Evolutionary conservation across 192 early-diverging fungal species (phyloP), one percentile per base, ranked within the genome.

Genomic region (Mortierella antarctica): DNA sequence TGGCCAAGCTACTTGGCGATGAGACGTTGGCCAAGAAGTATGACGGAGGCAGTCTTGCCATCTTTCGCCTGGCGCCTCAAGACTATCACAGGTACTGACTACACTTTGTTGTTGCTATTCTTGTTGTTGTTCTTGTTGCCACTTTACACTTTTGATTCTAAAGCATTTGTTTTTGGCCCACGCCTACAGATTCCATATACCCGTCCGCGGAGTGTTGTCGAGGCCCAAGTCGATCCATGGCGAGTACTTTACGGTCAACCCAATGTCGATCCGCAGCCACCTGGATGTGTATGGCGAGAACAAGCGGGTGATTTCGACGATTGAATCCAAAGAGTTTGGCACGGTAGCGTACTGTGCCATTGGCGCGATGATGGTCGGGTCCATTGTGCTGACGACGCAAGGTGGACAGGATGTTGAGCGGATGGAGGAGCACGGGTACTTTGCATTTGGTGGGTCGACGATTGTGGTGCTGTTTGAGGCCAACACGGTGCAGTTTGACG

Each of bases 291-390:
- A 89, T 75, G 91, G 92, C 2, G 93, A 94, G 63, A 96, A 96
- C 76, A 87, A 88, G 11, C 86, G 95, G 8, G 82, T 85, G 23
- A 83, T 95, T 9, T 90, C 87, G 13, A 85, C 85, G 41, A 87
- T 96, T 6, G 85, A 92, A 23, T 87, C 89, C 11, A 82, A 83
- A 5, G 83, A 87, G 47, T 93, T 93, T 82, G 95, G 95, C 12
- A 86, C 79, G 39, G 89, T 96, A 14, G 92, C 92, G 0, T 87
- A 89, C 65, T 86, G 91, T 0, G 70, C 85, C 58, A 89, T 96
- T 62, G 95, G 95, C 6, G 93, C 94, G 9, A 94, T 96, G 92
- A 91, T 96, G 91, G 94, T 96, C 11, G 94, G 95, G n/a, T 92
- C 90, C 13, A 92, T 94, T 59, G 72, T 91, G 18, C 60, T 91